Evolutionary conservation across 2,329 filamentous ascomycete species (phyloP).

Genomic region (Grosmannia serpens): DNA sequence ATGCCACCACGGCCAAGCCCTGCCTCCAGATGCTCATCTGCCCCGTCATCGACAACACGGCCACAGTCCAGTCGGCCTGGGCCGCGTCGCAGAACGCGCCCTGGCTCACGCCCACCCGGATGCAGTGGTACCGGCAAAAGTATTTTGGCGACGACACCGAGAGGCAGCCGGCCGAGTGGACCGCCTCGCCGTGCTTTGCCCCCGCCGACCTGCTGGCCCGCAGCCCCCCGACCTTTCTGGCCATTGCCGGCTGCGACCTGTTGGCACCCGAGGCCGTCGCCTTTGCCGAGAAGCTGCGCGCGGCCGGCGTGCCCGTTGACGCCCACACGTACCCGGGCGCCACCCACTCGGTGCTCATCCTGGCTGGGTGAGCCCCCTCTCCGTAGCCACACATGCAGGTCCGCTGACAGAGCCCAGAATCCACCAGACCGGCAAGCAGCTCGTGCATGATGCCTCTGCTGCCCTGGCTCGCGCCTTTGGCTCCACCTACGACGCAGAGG

Average conservation of each 20-base stretch:
- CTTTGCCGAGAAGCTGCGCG: constrained; percentile 35
- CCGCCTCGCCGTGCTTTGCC: constrained; percentile 10
- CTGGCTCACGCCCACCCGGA: constrained; percentile 38
- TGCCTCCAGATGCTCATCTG: constrained; percentile 41
- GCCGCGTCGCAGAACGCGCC: constrained; percentile 38
- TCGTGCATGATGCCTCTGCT: constrained; percentile 7
- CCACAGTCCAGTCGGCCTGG: constrained; percentile 35
- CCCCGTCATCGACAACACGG: constrained; percentile 47
- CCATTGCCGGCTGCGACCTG: constrained; percentile 46
- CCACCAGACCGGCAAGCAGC: constrained; percentile 2
- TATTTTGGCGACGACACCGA: constrained; percentile 38
- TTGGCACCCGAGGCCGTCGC: constrained; percentile 40
- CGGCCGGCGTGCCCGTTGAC: constrained; percentile 34
- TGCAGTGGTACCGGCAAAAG: constrained; percentile 48
- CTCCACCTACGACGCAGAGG: background rate
- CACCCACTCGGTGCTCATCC: constrained; percentile 8
- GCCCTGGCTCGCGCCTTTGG: constrained; percentile 2
- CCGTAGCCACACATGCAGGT: background rate
- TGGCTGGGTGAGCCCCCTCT: constrained; percentile 1
- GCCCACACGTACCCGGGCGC: constrained; percentile 20
- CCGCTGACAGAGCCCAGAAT: background rate
- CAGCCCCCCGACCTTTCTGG: constrained; percentile 37
- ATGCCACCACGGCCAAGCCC: constrained; percentile 3
- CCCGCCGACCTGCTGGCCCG: constrained; percentile 41
- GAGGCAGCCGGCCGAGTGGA: constrained; percentile 34